phyloP scores from a whole-genome alignment of 1,284 basidiomycete species.

The Mycosarcoma mackinlayi region DNA sequence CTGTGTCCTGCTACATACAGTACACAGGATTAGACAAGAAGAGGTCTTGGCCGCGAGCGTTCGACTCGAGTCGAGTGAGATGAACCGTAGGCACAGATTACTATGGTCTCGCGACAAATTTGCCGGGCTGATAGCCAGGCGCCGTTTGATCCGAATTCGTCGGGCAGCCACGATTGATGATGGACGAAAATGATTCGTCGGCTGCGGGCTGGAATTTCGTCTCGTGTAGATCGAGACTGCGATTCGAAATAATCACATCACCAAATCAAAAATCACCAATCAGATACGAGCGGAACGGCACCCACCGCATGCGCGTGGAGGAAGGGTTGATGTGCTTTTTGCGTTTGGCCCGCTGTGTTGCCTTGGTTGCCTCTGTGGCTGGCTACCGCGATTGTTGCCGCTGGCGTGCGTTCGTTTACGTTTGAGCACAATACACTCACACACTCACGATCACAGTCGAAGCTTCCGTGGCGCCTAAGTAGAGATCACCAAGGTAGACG shows the following conservation, averaged over 20 bases:
- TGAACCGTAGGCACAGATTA: conserved; percentile 18
- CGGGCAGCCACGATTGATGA: conserved; percentile 18
- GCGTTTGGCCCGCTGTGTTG: conserved; percentile 7
- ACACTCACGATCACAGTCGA: too few relatives aligned
- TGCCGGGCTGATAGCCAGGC: conserved; percentile 29
- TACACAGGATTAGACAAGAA: too few relatives aligned
- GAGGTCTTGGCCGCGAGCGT: too few relatives aligned
- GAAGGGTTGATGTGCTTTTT: conserved; percentile 7
- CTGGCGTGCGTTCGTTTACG: too few relatives aligned
- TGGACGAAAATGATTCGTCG: conserved; percentile 16
- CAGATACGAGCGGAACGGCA: conserved; percentile 18
- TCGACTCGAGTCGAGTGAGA: neutral
- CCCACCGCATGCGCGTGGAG: conserved; percentile 24
- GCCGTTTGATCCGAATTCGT: conserved; percentile 34
- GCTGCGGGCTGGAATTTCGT: neutral
- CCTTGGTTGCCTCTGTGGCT: too few relatives aligned
- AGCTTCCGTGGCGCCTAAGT: too few relatives aligned
- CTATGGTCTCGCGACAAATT: too few relatives aligned
- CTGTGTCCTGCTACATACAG: too few relatives aligned
- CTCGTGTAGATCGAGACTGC: neutral
- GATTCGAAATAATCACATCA: conserved; percentile 1
- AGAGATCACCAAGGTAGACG: too few relatives aligned
- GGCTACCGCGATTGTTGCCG: too few relatives aligned
- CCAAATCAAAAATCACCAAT: conserved; percentile 15
- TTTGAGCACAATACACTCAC: too few relatives aligned